A percentile compares a stretch with the other conserved stretches of the same genome.
Conservation (phyloP, 176 grass and related monocot genomes). For the Aegilops bicornis region DNA sequence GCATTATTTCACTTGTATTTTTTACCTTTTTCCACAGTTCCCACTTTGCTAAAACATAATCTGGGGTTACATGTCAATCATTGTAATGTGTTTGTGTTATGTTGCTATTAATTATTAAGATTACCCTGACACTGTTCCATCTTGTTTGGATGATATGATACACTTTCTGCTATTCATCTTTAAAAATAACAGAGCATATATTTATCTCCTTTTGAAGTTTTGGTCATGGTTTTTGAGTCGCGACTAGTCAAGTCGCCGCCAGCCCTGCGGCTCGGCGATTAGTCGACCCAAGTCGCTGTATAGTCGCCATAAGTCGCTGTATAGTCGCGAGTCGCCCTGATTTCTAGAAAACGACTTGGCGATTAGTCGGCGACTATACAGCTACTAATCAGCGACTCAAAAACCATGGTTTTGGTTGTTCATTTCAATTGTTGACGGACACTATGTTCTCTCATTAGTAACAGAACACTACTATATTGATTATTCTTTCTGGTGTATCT, state of each 20-base stretch:
- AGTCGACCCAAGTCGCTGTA: too few relatives aligned
- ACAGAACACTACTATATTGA: background rate
- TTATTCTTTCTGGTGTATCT: conserved; percentile 7
- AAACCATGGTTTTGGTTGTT: background rate
- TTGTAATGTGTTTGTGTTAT: conserved; percentile 1
- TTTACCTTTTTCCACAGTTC: background rate
- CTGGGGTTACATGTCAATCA: conserved; percentile 12
- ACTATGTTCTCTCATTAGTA: conserved; percentile 7
- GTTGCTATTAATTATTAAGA: background rate
- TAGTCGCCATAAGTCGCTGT: too few relatives aligned
- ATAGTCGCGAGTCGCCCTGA: too few relatives aligned
- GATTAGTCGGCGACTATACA: too few relatives aligned
- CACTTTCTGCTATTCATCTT: background rate
- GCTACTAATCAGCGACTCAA: too few relatives aligned
- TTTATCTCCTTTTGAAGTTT: background rate
- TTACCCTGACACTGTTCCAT: background rate
- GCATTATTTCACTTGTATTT: background rate
- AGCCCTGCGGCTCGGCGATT: too few relatives aligned
- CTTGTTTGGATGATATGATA: conserved; percentile 9
- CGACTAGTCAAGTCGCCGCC: too few relatives aligned
- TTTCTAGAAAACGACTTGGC: too few relatives aligned
- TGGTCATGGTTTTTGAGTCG: background rate
- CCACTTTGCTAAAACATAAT: conserved; percentile 17
- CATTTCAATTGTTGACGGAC: background rate
- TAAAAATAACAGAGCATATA: background rate